phyloP scores from a whole-genome alignment of 2,329 filamentous ascomycete genomes.

The Sarocladium oryzae region DNA sequence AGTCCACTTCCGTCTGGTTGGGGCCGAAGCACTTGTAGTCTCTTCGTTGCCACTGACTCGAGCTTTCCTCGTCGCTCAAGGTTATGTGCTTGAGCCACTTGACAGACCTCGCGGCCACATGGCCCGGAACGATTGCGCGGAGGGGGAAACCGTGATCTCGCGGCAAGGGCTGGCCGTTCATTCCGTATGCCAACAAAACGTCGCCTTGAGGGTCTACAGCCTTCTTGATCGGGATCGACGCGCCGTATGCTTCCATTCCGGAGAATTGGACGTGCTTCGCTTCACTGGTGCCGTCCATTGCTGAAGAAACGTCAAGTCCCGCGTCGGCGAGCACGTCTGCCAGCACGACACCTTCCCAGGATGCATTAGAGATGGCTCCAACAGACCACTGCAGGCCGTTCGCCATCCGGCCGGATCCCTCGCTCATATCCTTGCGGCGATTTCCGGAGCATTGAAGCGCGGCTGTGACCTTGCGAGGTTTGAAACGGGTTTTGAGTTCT shows the following conservation, averaged over 20 bases:
- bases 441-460: constrained; percentile 57
- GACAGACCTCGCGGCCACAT: constrained; percentile 60
- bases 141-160: constrained; percentile 62
- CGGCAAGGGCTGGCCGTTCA: constrained; percentile 59
- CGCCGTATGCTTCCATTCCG: constrained; percentile 53
- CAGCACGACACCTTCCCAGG: constrained; percentile 51
- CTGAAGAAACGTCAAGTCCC: constrained; percentile 38
- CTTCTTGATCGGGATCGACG: constrained; percentile 54
- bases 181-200: constrained; percentile 59
- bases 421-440: constrained; percentile 52
- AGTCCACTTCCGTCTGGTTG: constrained; percentile 53
- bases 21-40: constrained; percentile 67
- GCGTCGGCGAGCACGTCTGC: constrained; percentile 51
- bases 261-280: constrained; percentile 50
- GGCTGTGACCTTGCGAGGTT: constrained; percentile 43
- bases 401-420: constrained; percentile 34
- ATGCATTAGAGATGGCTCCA: constrained; percentile 54
- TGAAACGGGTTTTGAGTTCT: constrained; percentile 48
- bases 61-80: constrained; percentile 59
- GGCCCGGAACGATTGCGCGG: constrained; percentile 55
- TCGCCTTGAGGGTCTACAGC: constrained; percentile 55
- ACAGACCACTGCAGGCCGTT: constrained; percentile 54
- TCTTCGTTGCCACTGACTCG: constrained; percentile 57
- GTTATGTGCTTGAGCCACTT: constrained; percentile 63
- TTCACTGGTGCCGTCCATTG: constrained; percentile 28